Base-by-base conservation (phyloP, 2,329 filamentous ascomycete species). In the Paecilomyces fulvus region DNA sequence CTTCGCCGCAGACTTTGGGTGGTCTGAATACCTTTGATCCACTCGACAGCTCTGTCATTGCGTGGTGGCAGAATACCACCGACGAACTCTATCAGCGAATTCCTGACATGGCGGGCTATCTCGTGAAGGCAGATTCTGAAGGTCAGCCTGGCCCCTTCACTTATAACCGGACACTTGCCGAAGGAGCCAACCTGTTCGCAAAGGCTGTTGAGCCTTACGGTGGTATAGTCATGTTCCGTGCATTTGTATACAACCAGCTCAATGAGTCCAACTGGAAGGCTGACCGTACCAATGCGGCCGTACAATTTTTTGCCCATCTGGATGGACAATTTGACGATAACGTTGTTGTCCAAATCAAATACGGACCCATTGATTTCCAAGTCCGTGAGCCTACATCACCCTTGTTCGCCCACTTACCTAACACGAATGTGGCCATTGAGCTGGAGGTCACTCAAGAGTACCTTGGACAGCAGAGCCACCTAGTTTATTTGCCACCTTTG, bases 351-450 rank as follows among this genome's bases (percentile, higher is more conserved):
- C 86, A 90, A 65, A 84, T 89, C 70, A 90, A 89, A 69, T 88
- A 86, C 59, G 86, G 87, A 0, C 85, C 86, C 0, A 89, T 89
- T 58, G 86, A 89, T 65, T 89, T 89, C 68, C 86, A 89, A 63
- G 83, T 88, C 10, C 80, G 86, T 33, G 86, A 89, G 66, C 83
- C 86, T 1, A 71, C 79, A 1, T 87, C 82, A 3, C 86, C 87
- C 0, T 71, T 90, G 0, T 88, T 89, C 59, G 78, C 76, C 5
- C 75, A 79, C 50, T 63, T 82, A 6, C 67, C 63, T 46, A 66
- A 79, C 3, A 80, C 78, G 0, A 77, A 68, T 50, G 72, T 68
- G 10, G 82, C 83, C 0, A 82, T 89, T 37, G 86, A 89, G 67
- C 74, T 89, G 1, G 79, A 88, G 64, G 78, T 89, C 17, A 79